phyloP scores from a whole-genome alignment of 164 flowering plant genomes.

The Macadamia integrifolia region DNA sequence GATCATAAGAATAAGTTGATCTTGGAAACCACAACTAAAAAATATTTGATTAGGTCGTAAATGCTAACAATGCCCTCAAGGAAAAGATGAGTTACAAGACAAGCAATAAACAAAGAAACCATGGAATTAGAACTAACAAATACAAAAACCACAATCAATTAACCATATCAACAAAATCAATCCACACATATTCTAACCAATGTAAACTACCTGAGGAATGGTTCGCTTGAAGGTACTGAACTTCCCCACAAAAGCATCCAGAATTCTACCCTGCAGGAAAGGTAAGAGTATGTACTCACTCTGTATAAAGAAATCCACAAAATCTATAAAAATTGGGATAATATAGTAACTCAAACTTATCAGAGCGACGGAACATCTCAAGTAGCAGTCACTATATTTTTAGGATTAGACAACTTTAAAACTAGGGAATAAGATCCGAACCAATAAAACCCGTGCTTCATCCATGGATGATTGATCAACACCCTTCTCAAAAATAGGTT shows the following conservation, averaged over 20 bases:
- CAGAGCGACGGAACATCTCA: neutral
- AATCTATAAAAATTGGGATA: neutral
- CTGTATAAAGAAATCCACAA: neutral
- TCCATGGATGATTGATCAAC: slow-evolving; percentile 82
- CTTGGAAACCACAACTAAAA: too few relatives aligned
- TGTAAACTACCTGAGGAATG: slow-evolving; percentile 74
- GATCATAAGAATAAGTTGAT: too few relatives aligned
- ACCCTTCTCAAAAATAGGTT: slow-evolving; percentile 96
- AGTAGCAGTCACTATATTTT: neutral
- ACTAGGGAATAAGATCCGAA: slow-evolving; percentile 16
- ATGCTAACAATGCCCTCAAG: too few relatives aligned
- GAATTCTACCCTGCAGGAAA: slow-evolving; percentile 64
- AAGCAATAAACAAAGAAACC: too few relatives aligned
- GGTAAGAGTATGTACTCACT: neutral
- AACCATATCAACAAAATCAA: neutral
- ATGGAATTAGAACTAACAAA: too few relatives aligned
- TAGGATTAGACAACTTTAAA: neutral
- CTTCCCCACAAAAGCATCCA: slow-evolving; percentile 99
- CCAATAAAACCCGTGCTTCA: slow-evolving; percentile 85
- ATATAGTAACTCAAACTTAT: neutral
- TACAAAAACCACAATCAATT: neutral
- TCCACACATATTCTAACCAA: neutral
- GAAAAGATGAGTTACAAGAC: too few relatives aligned
- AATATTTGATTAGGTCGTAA: too few relatives aligned
- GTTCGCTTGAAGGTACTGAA: slow-evolving; percentile 94